phyloP scores from a whole-genome alignment of 257 asterid species.

The Solanum rostratum region DNA sequence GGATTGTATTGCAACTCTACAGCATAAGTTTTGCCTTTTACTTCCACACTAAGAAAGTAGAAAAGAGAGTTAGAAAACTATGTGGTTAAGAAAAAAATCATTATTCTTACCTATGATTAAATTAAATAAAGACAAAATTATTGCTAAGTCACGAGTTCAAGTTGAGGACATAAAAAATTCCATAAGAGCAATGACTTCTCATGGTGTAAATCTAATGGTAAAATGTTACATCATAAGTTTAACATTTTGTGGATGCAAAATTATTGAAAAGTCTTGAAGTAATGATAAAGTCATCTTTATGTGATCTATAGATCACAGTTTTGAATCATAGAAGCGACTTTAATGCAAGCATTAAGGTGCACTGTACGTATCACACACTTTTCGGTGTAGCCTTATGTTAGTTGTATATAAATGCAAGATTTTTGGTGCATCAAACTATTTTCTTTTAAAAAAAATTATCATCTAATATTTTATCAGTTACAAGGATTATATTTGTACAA shows the following conservation, averaged over 20 bases:
- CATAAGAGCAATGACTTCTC: not conserved
- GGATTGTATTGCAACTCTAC: not conserved
- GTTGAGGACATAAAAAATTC: not conserved
- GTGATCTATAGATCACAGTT: rapidly evolving
- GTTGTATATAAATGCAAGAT: rapidly evolving
- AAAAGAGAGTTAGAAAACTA: not conserved
- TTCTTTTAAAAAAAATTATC: not conserved
- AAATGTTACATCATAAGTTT: not conserved
- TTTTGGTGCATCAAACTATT: not conserved
- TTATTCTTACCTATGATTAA: not conserved
- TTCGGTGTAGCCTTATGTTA: rapidly evolving
- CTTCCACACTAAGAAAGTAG: constrained; percentile 62
- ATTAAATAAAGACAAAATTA: not conserved
- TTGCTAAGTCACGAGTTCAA: not conserved
- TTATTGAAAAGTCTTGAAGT: not conserved
- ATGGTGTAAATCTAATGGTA: not conserved
- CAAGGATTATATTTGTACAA: not conserved
- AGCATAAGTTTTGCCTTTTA: constrained; percentile 2
- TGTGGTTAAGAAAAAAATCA: constrained; percentile 4
- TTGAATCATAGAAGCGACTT: not conserved
- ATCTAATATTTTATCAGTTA: not conserved
- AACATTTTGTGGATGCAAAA: not conserved
- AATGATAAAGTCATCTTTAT: not conserved
- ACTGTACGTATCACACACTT: not conserved
- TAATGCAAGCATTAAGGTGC: not conserved